Evolutionary conservation across 202 grass and related monocot genomes (phyloP).

Genomic region (Sporobolus alterniflorus): DNA sequence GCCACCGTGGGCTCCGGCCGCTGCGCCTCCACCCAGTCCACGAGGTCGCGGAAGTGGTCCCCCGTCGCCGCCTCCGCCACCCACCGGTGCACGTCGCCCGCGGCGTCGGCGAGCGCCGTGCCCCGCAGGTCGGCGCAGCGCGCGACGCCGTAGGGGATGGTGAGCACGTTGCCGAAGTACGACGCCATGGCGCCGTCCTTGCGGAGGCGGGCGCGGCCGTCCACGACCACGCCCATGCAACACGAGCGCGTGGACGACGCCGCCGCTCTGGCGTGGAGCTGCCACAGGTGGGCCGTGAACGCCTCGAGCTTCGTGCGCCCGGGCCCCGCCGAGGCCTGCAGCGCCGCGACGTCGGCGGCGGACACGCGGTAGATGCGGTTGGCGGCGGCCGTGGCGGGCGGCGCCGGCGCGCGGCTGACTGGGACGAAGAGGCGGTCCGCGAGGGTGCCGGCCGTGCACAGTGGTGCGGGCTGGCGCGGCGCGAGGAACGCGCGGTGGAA

Average conservation of each 20-base stretch:
- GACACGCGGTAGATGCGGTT: constrained; percentile 79
- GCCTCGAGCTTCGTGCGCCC: constrained; percentile 71
- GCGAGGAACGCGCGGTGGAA: constrained; percentile 65
- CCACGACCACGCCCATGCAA: constrained; percentile 78
- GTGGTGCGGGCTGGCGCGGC: constrained; percentile 36
- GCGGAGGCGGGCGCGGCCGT: constrained; percentile 60
- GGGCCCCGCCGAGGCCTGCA: constrained; percentile 44
- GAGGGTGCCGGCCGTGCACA: not conserved
- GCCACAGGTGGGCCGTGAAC: constrained; percentile 84
- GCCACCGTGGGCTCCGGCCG: constrained; percentile 49
- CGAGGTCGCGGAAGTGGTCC: constrained; percentile 53
- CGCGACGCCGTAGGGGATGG: constrained; percentile 44
- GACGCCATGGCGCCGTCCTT: constrained; percentile 38
- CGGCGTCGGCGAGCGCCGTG: constrained; percentile 48
- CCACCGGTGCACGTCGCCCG: constrained; percentile 62
- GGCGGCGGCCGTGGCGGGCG: not conserved
- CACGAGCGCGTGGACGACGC: constrained; percentile 19
- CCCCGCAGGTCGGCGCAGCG: not conserved
- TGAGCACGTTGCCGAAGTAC: constrained; percentile 71
- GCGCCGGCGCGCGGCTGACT: not conserved
- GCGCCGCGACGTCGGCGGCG: constrained; percentile 40
- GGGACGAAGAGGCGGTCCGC: not conserved
- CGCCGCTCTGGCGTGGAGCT: constrained; percentile 48
- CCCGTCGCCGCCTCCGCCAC: constrained; percentile 45
- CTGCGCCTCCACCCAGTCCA: constrained; percentile 65